Base-by-base conservation (phyloP, 169 alveolate species). In the Plasmodium falciparum region DNA sequence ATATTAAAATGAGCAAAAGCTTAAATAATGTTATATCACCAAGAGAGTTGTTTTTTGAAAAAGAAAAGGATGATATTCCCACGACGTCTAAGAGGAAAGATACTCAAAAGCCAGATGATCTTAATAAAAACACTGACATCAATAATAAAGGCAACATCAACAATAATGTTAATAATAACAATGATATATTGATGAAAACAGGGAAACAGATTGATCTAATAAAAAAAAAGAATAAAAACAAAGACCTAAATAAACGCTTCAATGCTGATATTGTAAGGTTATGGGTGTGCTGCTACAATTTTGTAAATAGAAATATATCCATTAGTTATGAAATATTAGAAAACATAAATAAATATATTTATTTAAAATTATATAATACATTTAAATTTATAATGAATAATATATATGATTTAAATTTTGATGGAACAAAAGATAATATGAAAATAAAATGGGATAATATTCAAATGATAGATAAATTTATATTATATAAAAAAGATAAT, bases 1-100 rank as follows among this genome's bases (percentile, higher is more conserved):
- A 99, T 61, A 93, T 96, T 58, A 98, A 98, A 88, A 96, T 98
- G 99, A 94, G 98, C 61, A 98, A 98, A 93, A 95, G 98, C 29
- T 88, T 94, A 85, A 99, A 98, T 70, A 98, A 97, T 91, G 99
- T 97, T 15, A 94, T 98, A 22, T 98, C 97, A 73, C 98, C 98
- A 22, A 89, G 95, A 17, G 98, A 96, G 76, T 45, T 93, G 3
- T 97, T 96, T 74, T 22, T 22, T 17, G 29, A 59, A 12, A 72
- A 73, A 29, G n/a, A 22, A 6, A 54, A 33, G 11, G 17, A 66
- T 66, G 9, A 49, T 11, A 2, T 24, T 24, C 29, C 5, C 29
- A 9, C 11, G 22, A 24, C 22, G 13, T 17, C 56, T 17, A 20
- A 33, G 1, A 74, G 6, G 20, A 33, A 0, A 1, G 11, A n/a